Conservation (phyloP, 2,329 filamentous ascomycete species). For the Neonectria ditissima region DNA sequence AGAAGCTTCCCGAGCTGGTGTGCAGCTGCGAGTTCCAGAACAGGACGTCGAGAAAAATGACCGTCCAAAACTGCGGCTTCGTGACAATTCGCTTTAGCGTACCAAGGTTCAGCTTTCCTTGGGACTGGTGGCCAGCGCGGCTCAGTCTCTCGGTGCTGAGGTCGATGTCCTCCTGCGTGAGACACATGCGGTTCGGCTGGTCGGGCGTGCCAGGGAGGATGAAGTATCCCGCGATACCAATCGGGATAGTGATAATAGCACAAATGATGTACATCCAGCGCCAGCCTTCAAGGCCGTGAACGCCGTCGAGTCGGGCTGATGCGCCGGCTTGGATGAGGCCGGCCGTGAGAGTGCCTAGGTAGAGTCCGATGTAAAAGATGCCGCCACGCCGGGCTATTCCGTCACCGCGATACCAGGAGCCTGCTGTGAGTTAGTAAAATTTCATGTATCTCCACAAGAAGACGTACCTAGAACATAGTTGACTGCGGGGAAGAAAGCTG, state of each 20-base stretch:
- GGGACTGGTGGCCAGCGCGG: constrained; percentile 54
- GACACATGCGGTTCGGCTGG: constrained; percentile 60
- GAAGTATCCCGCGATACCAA: constrained; percentile 63
- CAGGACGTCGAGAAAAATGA: constrained; percentile 63
- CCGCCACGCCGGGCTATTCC: constrained; percentile 63
- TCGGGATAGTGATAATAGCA: constrained; percentile 65
- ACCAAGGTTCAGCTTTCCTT: constrained; percentile 49
- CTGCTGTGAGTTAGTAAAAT: constrained; percentile 30
- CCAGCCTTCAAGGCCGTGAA: constrained; percentile 61
- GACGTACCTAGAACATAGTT: constrained; percentile 49
- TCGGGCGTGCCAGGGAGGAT: constrained; percentile 61
- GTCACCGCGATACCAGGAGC: constrained; percentile 63
- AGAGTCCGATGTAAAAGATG: constrained; percentile 62
- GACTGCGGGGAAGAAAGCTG: constrained; percentile 55
- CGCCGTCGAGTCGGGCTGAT: constrained; percentile 54
- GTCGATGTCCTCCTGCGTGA: constrained; percentile 60
- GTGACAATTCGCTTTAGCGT: constrained; percentile 50
- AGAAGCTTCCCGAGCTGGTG: constrained; percentile 60
- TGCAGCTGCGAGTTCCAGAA: constrained; percentile 68
- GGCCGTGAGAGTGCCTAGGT: constrained; percentile 64
- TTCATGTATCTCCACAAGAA: background rate
- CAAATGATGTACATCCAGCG: constrained; percentile 69
- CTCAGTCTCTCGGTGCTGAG: constrained; percentile 59
- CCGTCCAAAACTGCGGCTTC: constrained; percentile 62
- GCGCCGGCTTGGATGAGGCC: constrained; percentile 62